Evolutionary conservation across 2,329 filamentous ascomycete species (phyloP).

Genomic region (Claviceps arundinis): DNA sequence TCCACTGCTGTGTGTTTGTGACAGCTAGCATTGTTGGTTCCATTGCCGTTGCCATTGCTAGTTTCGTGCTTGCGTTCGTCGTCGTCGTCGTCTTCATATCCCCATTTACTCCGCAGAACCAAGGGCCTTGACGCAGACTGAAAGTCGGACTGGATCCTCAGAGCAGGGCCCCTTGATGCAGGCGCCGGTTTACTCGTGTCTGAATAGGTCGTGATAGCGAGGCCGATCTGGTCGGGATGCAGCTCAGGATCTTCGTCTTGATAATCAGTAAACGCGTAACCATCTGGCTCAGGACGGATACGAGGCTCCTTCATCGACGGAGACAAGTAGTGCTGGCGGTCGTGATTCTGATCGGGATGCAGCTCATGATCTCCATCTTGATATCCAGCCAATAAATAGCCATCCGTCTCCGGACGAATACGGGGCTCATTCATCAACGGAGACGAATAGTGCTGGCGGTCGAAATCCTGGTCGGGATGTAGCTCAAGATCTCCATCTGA

Average conservation of each 20-base stretch:
- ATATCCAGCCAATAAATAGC: no score
- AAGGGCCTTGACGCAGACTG: constrained; percentile 16
- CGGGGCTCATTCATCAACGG: no score
- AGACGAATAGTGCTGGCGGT: no score
- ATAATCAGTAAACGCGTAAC: constrained; percentile 10
- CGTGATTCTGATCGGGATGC: not conserved
- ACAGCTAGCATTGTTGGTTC: no score
- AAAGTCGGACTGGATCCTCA: constrained; percentile 30
- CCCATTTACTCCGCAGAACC: constrained; percentile 1
- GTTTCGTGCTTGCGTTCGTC: constrained; percentile 8
- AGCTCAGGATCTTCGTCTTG: constrained; percentile 9
- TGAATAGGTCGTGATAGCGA: constrained; percentile 13
- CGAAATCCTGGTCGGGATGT: no score
- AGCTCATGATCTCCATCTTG: no score
- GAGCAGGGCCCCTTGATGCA: constrained; percentile 15
- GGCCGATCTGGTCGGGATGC: constrained; percentile 8
- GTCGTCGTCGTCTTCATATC: not conserved
- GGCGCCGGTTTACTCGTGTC: constrained; percentile 10
- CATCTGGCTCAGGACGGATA: not conserved
- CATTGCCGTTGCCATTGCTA: no score
- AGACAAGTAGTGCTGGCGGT: no score
- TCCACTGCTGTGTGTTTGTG: no score
- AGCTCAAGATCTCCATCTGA: no score
- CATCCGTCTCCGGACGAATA: no score
- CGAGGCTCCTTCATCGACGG: no score